A percentile compares a stretch with the other conserved stretches of the same genome.
Evolutionary conservation across 345 rosid genomes (phyloP).

Genomic region (Alliaria petiolata): DNA sequence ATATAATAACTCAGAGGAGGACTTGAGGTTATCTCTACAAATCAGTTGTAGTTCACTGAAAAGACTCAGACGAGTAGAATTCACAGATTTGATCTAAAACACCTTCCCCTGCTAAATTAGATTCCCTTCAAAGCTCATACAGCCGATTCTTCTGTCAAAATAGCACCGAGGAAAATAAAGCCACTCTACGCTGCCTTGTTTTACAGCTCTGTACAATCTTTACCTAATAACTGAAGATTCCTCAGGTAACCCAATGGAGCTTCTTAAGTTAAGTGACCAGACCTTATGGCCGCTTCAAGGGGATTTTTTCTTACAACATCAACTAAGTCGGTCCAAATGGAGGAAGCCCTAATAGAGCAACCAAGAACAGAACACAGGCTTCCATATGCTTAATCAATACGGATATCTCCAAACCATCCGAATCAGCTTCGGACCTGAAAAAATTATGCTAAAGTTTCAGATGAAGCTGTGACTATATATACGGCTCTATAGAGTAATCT

Average conservation of each 20-base stretch:
- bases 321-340: constrained; percentile 28
- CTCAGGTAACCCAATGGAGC: constrained; percentile 16
- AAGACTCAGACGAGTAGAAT: constrained; percentile 23
- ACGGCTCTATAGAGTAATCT: not conserved
- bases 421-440: constrained; percentile 22
- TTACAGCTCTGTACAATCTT: constrained; percentile 19
- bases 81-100: constrained; percentile 27
- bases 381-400: constrained; percentile 27
- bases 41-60: constrained; percentile 21
- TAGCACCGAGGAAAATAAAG: not conserved
- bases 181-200: constrained; percentile 2
- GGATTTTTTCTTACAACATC: not conserved
- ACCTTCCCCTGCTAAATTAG: constrained; percentile 1
- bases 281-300: not conserved
- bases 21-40: constrained; percentile 8
- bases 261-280: constrained; percentile 6
- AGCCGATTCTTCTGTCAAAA: constrained; percentile 10
- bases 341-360: constrained; percentile 34
- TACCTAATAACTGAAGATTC: constrained; percentile 8
- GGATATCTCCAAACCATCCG: constrained; percentile 4
- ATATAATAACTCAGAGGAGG: constrained; percentile 3
- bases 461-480: not conserved
- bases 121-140: constrained; percentile 17
- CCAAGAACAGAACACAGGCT: constrained; percentile 9
- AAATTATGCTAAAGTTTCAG: not conserved